Evolutionary conservation across 306 rosid species (phyloP).

Genomic region (Calophaca sinica): DNA sequence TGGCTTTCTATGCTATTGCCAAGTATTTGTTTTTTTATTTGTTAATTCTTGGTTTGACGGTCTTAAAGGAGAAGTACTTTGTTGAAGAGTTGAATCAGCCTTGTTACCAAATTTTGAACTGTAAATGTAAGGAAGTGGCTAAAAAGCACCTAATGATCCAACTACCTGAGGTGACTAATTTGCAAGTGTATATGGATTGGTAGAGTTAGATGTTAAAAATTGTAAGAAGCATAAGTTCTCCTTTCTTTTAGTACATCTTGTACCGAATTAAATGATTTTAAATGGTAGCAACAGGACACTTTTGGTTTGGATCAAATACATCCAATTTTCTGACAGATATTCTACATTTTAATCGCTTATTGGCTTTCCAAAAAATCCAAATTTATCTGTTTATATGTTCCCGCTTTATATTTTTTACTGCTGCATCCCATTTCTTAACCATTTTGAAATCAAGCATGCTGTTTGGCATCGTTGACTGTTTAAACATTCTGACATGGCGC

Average conservation of each 20-base stretch:
- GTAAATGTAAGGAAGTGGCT: not conserved
- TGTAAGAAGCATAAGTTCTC: not conserved
- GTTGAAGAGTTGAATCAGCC: not conserved
- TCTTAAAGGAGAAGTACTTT: not conserved
- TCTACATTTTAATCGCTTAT: conserved; percentile 4
- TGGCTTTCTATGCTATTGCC: not conserved
- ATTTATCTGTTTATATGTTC: not conserved
- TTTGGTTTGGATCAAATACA: not conserved
- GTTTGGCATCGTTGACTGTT: not conserved
- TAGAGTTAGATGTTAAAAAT: conserved; percentile 11
- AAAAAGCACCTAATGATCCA: not conserved
- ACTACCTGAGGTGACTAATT: not conserved
- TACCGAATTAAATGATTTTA: not conserved
- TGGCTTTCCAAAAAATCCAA: not conserved
- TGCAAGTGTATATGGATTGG: conserved; percentile 2
- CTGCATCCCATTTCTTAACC: not conserved
- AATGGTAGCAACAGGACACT: not conserved
- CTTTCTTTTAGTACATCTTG: not conserved
- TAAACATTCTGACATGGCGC: not conserved
- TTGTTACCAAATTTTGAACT: not conserved
- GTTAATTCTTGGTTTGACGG: not conserved
- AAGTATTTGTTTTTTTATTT: not conserved
- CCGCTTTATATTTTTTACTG: not conserved
- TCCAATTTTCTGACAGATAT: not conserved
- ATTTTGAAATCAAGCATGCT: not conserved